These are phyloP conservation scores for Geranium rotundifolium DNA, from an alignment of 345 rosid species.

Conservation along the genomic window DNA sequence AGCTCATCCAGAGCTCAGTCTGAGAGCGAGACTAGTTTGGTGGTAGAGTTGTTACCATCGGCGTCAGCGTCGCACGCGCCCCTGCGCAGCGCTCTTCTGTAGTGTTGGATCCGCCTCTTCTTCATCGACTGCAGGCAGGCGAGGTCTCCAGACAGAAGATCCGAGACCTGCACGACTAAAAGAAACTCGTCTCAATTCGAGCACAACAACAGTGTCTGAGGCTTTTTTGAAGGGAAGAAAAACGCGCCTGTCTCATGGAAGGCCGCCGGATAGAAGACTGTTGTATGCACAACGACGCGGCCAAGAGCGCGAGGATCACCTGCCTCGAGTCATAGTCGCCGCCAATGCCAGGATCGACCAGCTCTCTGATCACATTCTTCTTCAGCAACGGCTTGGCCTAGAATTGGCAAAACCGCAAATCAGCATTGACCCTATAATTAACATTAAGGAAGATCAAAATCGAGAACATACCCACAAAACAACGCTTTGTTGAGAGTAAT, in stretches of 20 bases:
- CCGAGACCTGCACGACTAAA: slow-evolving; percentile 40
- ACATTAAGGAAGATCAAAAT: slow-evolving; percentile 1
- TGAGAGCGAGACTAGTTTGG: no score
- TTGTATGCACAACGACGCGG: slow-evolving; percentile 67
- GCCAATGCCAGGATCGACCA: slow-evolving; percentile 55
- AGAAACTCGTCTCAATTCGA: not conserved
- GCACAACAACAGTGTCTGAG: no score
- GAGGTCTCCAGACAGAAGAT: slow-evolving; percentile 65
- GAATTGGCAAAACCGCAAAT: not conserved
- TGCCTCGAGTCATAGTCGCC: slow-evolving; percentile 36
- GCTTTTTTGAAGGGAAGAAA: not conserved
- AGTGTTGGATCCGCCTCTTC: slow-evolving; percentile 40
- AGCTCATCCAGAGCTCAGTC: no score
- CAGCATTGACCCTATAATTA: not conserved
- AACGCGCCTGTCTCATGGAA: slow-evolving; percentile 52
- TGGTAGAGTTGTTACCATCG: slow-evolving; percentile 5
- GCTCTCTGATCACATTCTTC: slow-evolving; percentile 56
- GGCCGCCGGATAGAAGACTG: slow-evolving; percentile 74
- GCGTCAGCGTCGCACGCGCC: slow-evolving; percentile 10
- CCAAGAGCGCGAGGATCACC: slow-evolving; percentile 56
- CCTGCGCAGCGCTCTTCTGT: slow-evolving; percentile 48
- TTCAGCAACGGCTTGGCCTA: slow-evolving; percentile 76
- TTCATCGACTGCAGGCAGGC: slow-evolving; percentile 42
- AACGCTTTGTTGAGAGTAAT: slow-evolving; percentile 77
- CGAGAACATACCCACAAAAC: slow-evolving; percentile 56